Evolutionary conservation across 2,329 filamentous ascomycete genomes (phyloP), one percentile per base, ranked within the genome.

Genomic region (Endothia cerciana): DNA sequence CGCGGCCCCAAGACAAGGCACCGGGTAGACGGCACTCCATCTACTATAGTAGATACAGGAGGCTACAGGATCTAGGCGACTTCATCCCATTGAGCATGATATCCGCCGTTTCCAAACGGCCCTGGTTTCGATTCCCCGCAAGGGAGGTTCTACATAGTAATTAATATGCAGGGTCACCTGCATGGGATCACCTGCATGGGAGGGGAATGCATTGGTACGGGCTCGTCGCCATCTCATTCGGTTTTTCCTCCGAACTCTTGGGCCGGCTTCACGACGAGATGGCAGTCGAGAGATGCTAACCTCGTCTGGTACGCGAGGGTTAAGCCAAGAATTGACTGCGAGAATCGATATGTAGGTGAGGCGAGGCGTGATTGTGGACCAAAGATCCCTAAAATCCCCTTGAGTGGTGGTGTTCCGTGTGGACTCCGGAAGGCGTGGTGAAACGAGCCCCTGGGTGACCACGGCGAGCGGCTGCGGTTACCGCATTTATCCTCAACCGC

Each of bases 61-160:
- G 33, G 13, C 15, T 13, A n/a, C n/a, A 25, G 36, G 30, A 56
- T 11, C 10, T 10, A 59, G 57, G 40, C 25, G n/a, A 19, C 8
- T 43, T 43, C 57, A 25, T 59, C 57, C 10, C 40, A 59, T 59
- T 8, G 22, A 59, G 57, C 15, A 33, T 13, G 36, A 59, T 43
- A 38, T 8, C 57, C 57, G 57, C 28, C 40, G 57, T 59, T 43
- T 59, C 57, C 40, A 59, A 59, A 59, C 57, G 28, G 57, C 19
- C 38, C 40, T 30, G 2, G 57, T 59, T 59, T 59, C 57, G 57
- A 59, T 17, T 17, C 40, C 3, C n/a, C 38, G n/a, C 40, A 30
- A 17, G 25, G 33, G n/a, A 38, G 33, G 33, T 22, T 40, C 33
- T 30, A n/a, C 19, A 40, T 3, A 45, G n/a, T n/a, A 22, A 11